Evolutionary conservation across 2,329 filamentous ascomycete genomes (phyloP).

Genomic region (Geoglossum cookeanum): DNA sequence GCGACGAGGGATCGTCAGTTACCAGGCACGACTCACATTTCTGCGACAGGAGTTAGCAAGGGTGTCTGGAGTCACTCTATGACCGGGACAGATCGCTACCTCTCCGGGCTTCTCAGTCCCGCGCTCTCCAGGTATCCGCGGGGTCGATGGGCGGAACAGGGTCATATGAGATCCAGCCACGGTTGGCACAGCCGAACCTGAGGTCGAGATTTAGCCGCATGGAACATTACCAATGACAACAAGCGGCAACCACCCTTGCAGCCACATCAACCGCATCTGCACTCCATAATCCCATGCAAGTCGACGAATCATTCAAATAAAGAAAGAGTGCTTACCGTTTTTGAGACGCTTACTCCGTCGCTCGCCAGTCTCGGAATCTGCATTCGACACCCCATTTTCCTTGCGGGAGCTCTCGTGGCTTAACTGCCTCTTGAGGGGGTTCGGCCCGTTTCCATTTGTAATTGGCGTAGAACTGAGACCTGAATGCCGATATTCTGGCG

Average conservation of each 20-base stretch:
- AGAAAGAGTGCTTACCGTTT: conserved; percentile 41
- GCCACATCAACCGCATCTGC: conserved; percentile 3
- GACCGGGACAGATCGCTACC: conserved; percentile 20
- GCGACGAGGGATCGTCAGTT: conserved; percentile 47
- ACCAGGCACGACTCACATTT: conserved; percentile 78
- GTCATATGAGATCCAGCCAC: conserved; percentile 96
- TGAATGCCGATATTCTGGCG: conserved; percentile 42
- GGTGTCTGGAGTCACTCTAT: conserved; percentile 1
- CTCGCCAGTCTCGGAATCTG: conserved; percentile 41
- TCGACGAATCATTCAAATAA: not conserved
- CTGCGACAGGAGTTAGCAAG: conserved; percentile 23
- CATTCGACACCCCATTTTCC: conserved; percentile 36
- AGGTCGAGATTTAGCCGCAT: conserved; percentile 20
- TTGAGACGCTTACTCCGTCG: conserved; percentile 84
- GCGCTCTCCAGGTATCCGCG: conserved; percentile 36
- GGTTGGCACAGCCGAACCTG: conserved; percentile 38
- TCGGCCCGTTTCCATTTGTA: conserved; percentile 31
- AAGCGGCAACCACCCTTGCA: not conserved
- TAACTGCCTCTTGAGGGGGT: conserved; percentile 58
- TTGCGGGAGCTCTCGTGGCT: conserved; percentile 37
- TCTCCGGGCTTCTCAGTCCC: conserved; percentile 38
- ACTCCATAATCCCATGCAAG: conserved; percentile 7
- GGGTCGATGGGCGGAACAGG: conserved; percentile 62
- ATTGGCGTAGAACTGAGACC: conserved; percentile 31
- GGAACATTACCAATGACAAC: conserved; percentile 1